phyloP scores from a whole-genome alignment of 2,329 filamentous ascomycete genomes.

The Cladosporium phlei region DNA sequence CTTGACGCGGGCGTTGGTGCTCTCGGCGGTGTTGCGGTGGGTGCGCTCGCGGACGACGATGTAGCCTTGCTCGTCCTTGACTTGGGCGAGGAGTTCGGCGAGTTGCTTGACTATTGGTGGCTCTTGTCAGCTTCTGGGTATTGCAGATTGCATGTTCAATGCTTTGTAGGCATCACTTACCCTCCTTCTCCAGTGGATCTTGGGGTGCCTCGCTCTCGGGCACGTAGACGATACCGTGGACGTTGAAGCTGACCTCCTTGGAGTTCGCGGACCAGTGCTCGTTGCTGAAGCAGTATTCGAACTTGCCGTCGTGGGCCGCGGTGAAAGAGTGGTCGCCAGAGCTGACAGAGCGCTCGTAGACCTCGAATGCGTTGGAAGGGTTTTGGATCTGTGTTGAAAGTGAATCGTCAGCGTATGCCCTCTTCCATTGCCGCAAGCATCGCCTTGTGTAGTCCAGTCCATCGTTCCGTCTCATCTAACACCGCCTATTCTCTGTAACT shows the following conservation, averaged over 20 bases:
- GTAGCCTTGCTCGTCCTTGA: constrained; percentile 97
- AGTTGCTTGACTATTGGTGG: constrained; percentile 64
- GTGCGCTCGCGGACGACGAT: constrained; percentile 92
- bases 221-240: constrained; percentile 97
- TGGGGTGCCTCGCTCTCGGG: constrained; percentile 76
- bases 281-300: constrained; percentile 97
- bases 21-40: constrained; percentile 97
- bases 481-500: neutral
- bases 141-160: no score
- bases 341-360: constrained; percentile 74
- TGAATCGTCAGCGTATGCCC: constrained; percentile 13
- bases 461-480: neutral
- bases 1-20: constrained; percentile 94
- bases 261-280: constrained; percentile 94
- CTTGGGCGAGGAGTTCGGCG: constrained; percentile 78
- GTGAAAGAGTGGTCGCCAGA: constrained; percentile 92
- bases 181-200: constrained; percentile 87
- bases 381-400: constrained; percentile 62
- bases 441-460: neutral
- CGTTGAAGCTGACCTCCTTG: constrained; percentile 99
- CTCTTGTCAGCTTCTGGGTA: constrained; percentile 12
- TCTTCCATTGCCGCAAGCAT: neutral
- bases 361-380: constrained; percentile 68
- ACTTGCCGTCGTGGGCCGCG: constrained; percentile 79
- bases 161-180: constrained; percentile 47